Evolutionary conservation across 2,329 filamentous ascomycete species (phyloP), one percentile per base, ranked within the genome.

Genomic region (Lojkania enalia): DNA sequence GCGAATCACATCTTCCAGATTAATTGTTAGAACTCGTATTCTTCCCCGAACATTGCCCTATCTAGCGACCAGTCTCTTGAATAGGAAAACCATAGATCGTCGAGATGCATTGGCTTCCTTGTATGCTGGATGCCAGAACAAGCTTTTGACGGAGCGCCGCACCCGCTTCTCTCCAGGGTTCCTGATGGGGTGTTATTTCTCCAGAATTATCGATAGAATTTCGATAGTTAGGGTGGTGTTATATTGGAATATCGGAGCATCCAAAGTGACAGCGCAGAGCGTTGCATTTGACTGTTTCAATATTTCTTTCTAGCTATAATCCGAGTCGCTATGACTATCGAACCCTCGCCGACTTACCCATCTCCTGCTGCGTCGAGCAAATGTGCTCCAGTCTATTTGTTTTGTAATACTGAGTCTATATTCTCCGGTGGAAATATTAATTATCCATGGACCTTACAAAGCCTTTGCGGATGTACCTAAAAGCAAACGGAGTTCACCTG

Each of bases 61-160:
- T 20, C 21, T 19, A 11, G 14, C 16, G 14, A 9, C 6, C 11
- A 33, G 6, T 33, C 14, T 6, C 9, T 16, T 33, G 11, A 12
- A 11, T 33, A 42, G 44, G 58, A 39, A 36, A 46, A 42, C 51
- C 35, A 54, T 55, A 59, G 44, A 48, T 49, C 42, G 43, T 41
- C 46, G 35, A 21, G 18, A 20, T 49, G 48, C 42, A 32, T 47
- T 55, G 58, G 53, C 39, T 43, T 25, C 33, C 41, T 44, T 33
- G 35, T 45, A 38, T 44, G 23, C 41, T 36, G 39, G 41, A 37
- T 39, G 33, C 42, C 35, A 18, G 39, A 44, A 45, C 49, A 51
- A 52, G 44, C 42, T 55, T 51, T 47, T 32, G 43, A 30, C 18
- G 23, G 33, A 25, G 14, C 20, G 35, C 29, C 36, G 39, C 31